These are phyloP conservation scores for Penicillium sp. DNA, from an alignment of 2,329 filamentous ascomycete species.

Conservation along the genomic window DNA sequence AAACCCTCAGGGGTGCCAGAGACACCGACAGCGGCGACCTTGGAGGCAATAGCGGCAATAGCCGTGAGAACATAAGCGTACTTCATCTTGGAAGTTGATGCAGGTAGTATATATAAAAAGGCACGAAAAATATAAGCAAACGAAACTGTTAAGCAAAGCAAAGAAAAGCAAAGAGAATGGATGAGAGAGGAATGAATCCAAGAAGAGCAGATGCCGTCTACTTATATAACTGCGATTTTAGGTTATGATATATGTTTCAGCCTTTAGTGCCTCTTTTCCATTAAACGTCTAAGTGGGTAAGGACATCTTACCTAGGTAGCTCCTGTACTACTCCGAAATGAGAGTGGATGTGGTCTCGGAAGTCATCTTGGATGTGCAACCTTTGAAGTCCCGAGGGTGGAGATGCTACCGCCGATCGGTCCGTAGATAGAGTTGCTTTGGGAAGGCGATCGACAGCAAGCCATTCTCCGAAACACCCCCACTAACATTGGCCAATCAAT, in stretches of 20 bases:
- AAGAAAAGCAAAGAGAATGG: background rate
- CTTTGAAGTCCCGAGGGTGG: background rate
- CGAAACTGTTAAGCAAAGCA: background rate
- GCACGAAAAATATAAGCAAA: background rate
- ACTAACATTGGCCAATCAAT: background rate
- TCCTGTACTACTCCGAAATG: background rate
- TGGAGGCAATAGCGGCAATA: background rate
- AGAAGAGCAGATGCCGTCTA: background rate
- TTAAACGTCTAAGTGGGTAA: too few relatives aligned
- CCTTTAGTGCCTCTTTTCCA: background rate
- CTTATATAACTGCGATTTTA: background rate
- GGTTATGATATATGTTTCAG: background rate
- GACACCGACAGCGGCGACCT: conserved; percentile 7
- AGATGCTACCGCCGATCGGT: background rate
- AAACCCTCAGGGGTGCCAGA: conserved; percentile 7
- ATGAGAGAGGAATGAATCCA: background rate
- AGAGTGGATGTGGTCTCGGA: background rate
- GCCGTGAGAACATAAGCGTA: conserved; percentile 4
- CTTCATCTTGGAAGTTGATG: background rate
- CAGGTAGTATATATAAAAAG: background rate
- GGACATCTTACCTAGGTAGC: too few relatives aligned
- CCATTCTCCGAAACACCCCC: background rate
- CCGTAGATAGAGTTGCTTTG: background rate
- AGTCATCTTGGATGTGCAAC: background rate
- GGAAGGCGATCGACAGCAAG: background rate